Conservation (phyloP, 2,329 filamentous ascomycete genomes). For the Cytospora chrysosperma region DNA sequence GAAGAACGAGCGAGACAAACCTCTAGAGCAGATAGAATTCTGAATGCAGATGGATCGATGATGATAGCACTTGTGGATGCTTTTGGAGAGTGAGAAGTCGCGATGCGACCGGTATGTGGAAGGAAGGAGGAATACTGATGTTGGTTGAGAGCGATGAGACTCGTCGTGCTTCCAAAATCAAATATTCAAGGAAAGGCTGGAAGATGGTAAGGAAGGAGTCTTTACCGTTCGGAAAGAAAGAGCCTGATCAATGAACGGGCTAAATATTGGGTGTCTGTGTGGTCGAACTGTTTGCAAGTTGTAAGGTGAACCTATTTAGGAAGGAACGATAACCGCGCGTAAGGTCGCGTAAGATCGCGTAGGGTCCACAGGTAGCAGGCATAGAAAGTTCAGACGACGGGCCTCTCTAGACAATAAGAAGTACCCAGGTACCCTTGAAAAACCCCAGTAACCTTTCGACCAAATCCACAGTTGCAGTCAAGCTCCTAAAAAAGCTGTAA, state of each 20-base stretch:
- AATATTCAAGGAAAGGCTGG: neutral
- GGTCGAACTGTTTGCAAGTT: neutral
- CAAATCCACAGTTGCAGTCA: neutral
- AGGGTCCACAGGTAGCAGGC: neutral
- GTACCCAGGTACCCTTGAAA: neutral
- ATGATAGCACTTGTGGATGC: conserved; percentile 1
- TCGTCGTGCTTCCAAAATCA: neutral
- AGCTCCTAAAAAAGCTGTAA: neutral
- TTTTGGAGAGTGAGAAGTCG: conserved; percentile 13
- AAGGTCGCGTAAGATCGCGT: no score
- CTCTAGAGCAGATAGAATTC: conserved; percentile 7
- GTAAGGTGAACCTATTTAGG: neutral
- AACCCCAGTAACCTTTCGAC: neutral
- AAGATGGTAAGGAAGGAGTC: conserved; percentile 23
- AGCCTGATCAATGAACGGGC: neutral
- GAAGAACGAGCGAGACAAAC: conserved; percentile 3
- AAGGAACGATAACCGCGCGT: neutral
- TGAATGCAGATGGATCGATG: neutral
- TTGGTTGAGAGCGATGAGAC: neutral
- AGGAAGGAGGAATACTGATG: conserved; percentile 13
- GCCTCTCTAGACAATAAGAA: neutral
- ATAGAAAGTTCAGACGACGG: neutral
- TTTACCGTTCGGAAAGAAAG: conserved; percentile 21
- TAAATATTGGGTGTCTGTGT: neutral
- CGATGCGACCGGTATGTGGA: conserved; percentile 3